Evolutionary conservation across 352 stramenopile species (phyloP), one percentile per base, ranked within the genome.

Genomic region (Thraustotheca clavata): DNA sequence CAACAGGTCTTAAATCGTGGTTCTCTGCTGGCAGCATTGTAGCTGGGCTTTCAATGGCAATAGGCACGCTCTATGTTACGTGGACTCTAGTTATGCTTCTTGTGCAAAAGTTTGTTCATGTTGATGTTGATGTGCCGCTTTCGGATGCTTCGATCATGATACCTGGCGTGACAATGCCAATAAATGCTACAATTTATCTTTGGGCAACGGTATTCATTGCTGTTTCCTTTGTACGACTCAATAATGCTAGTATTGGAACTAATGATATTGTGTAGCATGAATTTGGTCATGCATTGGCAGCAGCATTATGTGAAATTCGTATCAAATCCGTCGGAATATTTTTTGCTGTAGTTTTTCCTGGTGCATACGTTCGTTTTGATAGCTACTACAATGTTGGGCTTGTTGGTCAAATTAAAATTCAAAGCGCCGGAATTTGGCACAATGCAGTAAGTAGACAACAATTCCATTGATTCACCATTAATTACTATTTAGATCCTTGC

Each of bases 381-480:
- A 65, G 57, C 57, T 65, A 65, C 57, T 65, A 38, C 38, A 65
- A 65, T 46, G 47, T 65, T 35, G 57, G 57, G 26, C 18, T 65
- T 9, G 12, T 40, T 22, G 57, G 57, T 32, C 57, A 65, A 33
- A 65, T 65, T 33, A 65, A 65, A 34, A 65, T 65, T n/a, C 57
- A 65, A 41, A 65, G 57, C 57, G 57, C 57, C 6, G 57, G 57
- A n/a, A 65, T 65, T 27, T 65, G 57, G 57, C 57, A 65, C 24
- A 65, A 65, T 29, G 38, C 57, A 46, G 57, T 65, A 16, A 14
- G 12, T 26, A 14, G n/a, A n/a, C 24, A 18, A 11, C 49, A 5
- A 4, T 41, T 60, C 27, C 0, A 41, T 61, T 4, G 1, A 18
- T 40, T 18, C 31, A 35, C 49, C 24, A 20, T 18, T 11, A 46